Percentiles rank a stretch among this genome's conserved stretches.
Conservation (phyloP, 345 rosid species). For the Gossypium mustelinum region DNA sequence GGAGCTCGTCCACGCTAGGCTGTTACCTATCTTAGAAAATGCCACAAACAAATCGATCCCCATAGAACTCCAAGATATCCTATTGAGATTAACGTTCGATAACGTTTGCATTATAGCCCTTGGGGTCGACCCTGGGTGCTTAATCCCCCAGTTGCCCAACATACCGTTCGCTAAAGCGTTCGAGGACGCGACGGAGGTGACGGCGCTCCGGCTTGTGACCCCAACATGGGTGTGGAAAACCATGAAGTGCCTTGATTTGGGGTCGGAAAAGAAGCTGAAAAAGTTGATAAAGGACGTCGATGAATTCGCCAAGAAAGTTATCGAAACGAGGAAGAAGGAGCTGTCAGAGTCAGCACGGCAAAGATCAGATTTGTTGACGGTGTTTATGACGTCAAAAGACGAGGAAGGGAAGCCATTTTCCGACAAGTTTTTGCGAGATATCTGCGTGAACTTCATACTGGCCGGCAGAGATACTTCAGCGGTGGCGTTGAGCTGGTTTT, state of each 20-base stretch:
- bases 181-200: conserved; percentile 86
- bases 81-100: conserved; percentile 78
- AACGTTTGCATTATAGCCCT: conserved; percentile 93
- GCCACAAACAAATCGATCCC: conserved; percentile 32
- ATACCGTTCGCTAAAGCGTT: conserved; percentile 85
- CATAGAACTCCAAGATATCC: conserved; percentile 79
- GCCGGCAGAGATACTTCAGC: conserved; percentile 99
- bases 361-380: conserved; percentile 68
- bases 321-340: conserved; percentile 71
- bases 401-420: conserved; percentile 58
- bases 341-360: conserved; percentile 32
- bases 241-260: conserved; percentile 61
- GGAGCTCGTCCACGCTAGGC: conserved; percentile 74
- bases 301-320: conserved; percentile 72
- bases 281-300: conserved; percentile 65
- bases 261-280: conserved; percentile 74
- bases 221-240: conserved; percentile 84
- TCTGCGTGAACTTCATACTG: conserved; percentile 87
- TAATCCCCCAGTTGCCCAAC: conserved; percentile 50
- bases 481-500: conserved; percentile 91
- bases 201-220: conserved; percentile 58
- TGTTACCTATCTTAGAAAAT: conserved; percentile 63
- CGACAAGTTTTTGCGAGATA: conserved; percentile 79
- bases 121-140: conserved; percentile 91
- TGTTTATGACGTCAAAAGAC: conserved; percentile 56